These are phyloP conservation scores for Cornus kousa DNA, from an alignment of 148 eudicot species.

Conservation along the genomic window DNA sequence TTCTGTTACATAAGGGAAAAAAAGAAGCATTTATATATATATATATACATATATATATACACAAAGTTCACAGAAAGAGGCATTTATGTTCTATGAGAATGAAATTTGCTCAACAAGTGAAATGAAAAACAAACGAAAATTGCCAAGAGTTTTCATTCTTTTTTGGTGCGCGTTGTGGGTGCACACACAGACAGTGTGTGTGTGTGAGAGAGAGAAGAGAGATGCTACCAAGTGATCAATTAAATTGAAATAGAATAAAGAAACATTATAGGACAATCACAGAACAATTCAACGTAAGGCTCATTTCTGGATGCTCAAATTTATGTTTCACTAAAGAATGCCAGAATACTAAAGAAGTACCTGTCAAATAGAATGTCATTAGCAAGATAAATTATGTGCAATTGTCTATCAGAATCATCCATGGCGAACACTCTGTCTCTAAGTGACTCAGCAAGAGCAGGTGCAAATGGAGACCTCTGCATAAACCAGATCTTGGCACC, in stretches of 20 bases:
- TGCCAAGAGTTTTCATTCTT: not conserved
- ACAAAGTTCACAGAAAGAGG: not conserved
- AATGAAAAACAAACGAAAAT: not conserved
- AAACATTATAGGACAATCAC: too few species aligned
- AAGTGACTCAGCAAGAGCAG: slow-evolving; percentile 85
- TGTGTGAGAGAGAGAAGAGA: too few species aligned
- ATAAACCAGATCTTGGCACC: slow-evolving; percentile 97
- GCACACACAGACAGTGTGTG: too few species aligned
- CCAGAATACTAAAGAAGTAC: slow-evolving; percentile 27
- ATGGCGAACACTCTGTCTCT: slow-evolving; percentile 66
- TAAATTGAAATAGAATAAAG: too few species aligned
- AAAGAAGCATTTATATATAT: not conserved
- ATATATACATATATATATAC: too few species aligned
- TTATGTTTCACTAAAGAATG: not conserved
- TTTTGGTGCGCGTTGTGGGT: too few species aligned
- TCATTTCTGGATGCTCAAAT: not conserved
- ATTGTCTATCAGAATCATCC: slow-evolving; percentile 88
- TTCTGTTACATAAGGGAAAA: not conserved
- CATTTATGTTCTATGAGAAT: not conserved
- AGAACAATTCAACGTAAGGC: too few species aligned
- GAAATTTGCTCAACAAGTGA: not conserved
- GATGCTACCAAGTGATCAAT: too few species aligned
- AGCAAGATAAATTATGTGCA: slow-evolving; percentile 89
- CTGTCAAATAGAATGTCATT: slow-evolving; percentile 98
- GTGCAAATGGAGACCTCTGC: slow-evolving; percentile 93